Evolutionary conservation across 768 basidiomycete species (phyloP), one percentile per base, ranked within the genome.

Genomic region (Auriscalpium microsporum): DNA sequence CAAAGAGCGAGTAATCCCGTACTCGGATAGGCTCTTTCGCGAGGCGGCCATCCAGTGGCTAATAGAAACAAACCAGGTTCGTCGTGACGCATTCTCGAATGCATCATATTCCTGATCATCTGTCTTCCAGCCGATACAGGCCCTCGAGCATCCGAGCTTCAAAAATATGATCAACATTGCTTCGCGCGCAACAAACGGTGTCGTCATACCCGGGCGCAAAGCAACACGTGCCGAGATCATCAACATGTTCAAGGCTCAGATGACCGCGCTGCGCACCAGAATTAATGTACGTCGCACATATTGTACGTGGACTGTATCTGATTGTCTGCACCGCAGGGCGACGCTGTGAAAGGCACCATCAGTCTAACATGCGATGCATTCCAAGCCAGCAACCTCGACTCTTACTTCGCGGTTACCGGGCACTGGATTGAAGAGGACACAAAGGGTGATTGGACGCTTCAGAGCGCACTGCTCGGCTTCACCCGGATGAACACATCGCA

Each of bases 321-420:
- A 56, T 21, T 10, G 7, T 28, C 14, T 19, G 33, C 17, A 6
- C 59, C 56, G 52, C 16, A 66, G 65, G 58, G 64, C 40, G 48
- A 53, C 1, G 49, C 40, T 1, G 65, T 67, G 9, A 54, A 37
- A 8, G 71, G 70, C 4, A n/a, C 50, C 8, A 63, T 72, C 42
- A 69, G 60, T 38, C 28, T 70, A 9, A 76, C 72, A 4, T 71
- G 71, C 58, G 69, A 76, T 59, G 71, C 65, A 13, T 75, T 73
- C 73, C 72, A 72, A 49, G 74, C 74, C 3, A 50, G 37, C 9
- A 74, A 71, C 55, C 55, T 58, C 1, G 72, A 75, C 59, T 66
- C 61, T 1, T 77, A 76, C 59, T 72, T 72, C 59, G 73, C 67
- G 0, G 68, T 72, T 4, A 76, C 69, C 0, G 71, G 65, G 1